phyloP scores from a whole-genome alignment of 2,329 filamentous ascomycete genomes.

The Laburnicola sp. region DNA sequence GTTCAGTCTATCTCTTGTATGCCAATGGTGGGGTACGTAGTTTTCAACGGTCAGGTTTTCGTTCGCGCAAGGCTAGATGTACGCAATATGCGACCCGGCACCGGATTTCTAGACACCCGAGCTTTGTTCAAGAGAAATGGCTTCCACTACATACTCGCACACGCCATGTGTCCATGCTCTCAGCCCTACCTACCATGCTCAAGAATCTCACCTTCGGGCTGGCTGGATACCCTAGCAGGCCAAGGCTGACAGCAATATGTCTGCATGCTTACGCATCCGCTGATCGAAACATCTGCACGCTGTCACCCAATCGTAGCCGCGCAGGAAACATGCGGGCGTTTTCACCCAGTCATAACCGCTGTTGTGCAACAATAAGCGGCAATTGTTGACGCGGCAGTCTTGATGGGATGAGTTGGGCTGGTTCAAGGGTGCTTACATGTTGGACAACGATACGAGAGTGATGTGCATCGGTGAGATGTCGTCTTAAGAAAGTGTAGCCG shows the following conservation, averaged over 20 bases:
- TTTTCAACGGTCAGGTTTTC: background rate
- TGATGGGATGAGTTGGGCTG: background rate
- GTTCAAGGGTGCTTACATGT: background rate
- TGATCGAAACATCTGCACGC: constrained; percentile 25
- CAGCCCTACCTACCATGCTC: background rate
- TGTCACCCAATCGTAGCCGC: constrained; percentile 15
- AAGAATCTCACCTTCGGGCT: constrained; percentile 3
- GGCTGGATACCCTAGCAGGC: constrained; percentile 4
- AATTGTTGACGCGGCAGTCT: constrained; percentile 17
- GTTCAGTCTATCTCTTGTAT: background rate
- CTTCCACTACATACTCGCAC: too few relatives aligned
- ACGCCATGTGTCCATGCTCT: background rate
- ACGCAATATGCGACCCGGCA: too few relatives aligned
- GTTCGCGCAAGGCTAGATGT: too few relatives aligned
- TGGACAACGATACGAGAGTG: background rate
- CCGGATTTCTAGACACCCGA: too few relatives aligned
- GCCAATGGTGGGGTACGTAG: background rate
- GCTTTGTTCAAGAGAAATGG: too few relatives aligned
- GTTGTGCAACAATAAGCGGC: constrained; percentile 21
- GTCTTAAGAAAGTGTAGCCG: constrained; percentile 2
- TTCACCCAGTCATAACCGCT: constrained; percentile 13
- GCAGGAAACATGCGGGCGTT: constrained; percentile 21
- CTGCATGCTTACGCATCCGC: constrained; percentile 17
- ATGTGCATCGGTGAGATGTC: background rate
- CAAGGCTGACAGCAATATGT: constrained; percentile 14